Evolutionary conservation across 179 eudicot genomes (phyloP), one percentile per base, ranked within the genome.

Genomic region (Beta macrorhiza): DNA sequence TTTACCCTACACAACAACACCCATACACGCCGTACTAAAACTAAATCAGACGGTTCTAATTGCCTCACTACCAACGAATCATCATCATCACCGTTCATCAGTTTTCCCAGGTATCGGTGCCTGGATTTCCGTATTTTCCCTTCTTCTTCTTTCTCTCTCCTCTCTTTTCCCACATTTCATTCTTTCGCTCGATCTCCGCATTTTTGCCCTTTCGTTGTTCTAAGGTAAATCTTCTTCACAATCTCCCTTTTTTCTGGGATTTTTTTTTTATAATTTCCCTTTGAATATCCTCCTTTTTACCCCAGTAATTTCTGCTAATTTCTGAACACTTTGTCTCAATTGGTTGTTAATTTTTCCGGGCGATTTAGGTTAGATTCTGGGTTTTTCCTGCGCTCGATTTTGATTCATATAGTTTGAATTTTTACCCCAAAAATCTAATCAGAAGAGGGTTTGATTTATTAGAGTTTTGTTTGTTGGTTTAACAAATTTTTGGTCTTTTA

Each of bases 171-270:
- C 53, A n/a, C 9, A 51, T 5, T 55, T 22, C 12, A 1, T 58
- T 72, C 58, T 22, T 74, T 19, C n/a, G 61, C 79, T 72, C 76
- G 71, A 72, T 73, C 73, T 67, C 37, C 73, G 77, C 64, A 6
- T 20, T 67, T 67, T n/a, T 22, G 32, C 58, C 74, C 29, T 82
- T 72, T 63, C 67, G 32, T 52, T 29, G n/a, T 81, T 82, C 64
- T 32, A 71, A 81, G 87, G 84, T 78, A 81, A 71, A 16, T 56
- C 25, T n/a, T 73, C 58, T 59, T 71, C 45, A 6, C 22, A 49
- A 59, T 76, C 69, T 62, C 78, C 72, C 63, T 76, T 49, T 14
- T 53, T 67, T 47, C 8, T 69, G 45, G 12, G 58, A 15, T 55
- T 32, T 51, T 25, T 57, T 37, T 37, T 37, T 2, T 37, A 2